phyloP scores from a whole-genome alignment of 2,329 filamentous ascomycete genomes.

The Trichoderma gracile region DNA sequence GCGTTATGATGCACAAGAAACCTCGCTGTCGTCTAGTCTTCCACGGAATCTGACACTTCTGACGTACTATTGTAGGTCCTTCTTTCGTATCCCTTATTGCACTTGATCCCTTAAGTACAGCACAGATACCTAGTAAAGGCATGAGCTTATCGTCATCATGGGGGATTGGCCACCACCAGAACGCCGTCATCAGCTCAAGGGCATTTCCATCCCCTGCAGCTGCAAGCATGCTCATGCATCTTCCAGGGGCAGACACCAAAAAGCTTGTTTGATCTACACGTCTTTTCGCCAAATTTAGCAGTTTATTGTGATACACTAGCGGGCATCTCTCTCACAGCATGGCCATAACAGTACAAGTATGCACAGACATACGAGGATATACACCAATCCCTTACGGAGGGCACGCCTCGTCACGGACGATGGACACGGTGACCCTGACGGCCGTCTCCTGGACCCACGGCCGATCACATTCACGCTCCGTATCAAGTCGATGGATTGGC shows the following conservation, averaged over 20 bases:
- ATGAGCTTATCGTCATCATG: no score
- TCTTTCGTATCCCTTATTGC: no score
- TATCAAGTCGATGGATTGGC: background rate
- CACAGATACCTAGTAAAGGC: no score
- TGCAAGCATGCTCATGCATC: background rate
- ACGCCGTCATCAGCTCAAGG: background rate
- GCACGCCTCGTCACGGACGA: background rate
- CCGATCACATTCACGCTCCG: conserved; percentile 10
- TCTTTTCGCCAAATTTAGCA: background rate
- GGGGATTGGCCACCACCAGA: background rate
- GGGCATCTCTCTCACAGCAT: background rate
- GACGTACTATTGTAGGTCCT: no score
- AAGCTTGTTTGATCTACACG: conserved; percentile 21
- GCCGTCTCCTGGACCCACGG: conserved; percentile 22
- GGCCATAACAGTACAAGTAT: background rate
- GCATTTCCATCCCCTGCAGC: background rate
- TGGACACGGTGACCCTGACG: conserved; percentile 3
- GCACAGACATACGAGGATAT: background rate
- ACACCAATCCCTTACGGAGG: background rate
- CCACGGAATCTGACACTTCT: no score
- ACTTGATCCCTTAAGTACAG: no score
- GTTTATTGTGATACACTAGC: background rate
- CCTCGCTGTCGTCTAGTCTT: no score
- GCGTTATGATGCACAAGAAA: no score
- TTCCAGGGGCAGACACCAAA: background rate